Evolutionary conservation across 139 green algal species (phyloP), one percentile per base, ranked within the genome.

Genomic region (Zygnema cylindricum): DNA sequence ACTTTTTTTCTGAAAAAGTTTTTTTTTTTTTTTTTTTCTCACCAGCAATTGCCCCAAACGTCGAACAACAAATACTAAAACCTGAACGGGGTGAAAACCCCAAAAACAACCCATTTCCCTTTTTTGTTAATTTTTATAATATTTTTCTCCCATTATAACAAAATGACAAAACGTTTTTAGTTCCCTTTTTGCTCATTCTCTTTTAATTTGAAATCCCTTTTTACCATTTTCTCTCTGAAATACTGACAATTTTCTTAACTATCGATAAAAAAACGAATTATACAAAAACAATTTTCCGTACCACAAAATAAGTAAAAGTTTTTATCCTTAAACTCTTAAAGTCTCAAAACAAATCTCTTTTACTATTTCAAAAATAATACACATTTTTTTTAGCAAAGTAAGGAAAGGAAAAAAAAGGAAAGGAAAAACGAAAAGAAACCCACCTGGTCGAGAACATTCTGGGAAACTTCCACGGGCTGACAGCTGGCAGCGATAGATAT

Each of bases 31-130:
- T n/a, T n/a, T n/a, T n/a, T 63, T 16, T 55, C 36, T 7, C 71
- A 96, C 85, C 57, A 99, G 89, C 82, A 98, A 87, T 94, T 99
- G 96, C 95, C 99, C 97, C 90, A 99, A 92, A 3, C 97, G 92
- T 1, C 95, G 82, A 11, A 49, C 54, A 16, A 98, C 85, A 90
- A 97, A 98, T 2, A 93, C 84, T 0, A 95, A 43, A 49, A 91
- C 86, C 86, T 91, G 85, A 1, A 30, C 1, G 43, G 7, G 41
- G 54, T 0, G 2, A 69, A 86, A 69, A 7, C 77, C 33, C 3
- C 2, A 41, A 55, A 73, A 79, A 79, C 42, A 30, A 73, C 30
- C 30, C 30, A 30, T 30, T 73, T 73, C 57, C 57, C 57, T 30
- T 30, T 30, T 30, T 30, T 73, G 57, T 30, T n/a, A 22, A 22